Conservation (phyloP, 352 stramenopile genomes). For the Phytophthora boehmeriae region DNA sequence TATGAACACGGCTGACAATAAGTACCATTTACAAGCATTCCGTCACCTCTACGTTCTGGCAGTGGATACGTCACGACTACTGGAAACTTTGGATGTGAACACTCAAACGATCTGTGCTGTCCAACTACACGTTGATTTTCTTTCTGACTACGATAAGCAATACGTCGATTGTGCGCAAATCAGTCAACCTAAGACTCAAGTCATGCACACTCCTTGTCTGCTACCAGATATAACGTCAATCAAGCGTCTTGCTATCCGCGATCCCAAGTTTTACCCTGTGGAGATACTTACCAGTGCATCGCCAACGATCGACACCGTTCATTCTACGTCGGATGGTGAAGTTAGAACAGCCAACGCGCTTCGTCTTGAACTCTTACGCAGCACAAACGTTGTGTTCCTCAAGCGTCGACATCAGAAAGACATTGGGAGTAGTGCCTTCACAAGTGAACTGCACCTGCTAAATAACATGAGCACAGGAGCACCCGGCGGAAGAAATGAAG, state of each 20-base stretch:
- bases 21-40: conserved; percentile 88
- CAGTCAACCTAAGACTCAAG: conserved; percentile 24
- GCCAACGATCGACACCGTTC: conserved; percentile 4
- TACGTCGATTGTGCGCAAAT: conserved; percentile 1
- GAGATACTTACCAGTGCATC: conserved; percentile 49
- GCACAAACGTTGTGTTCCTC: conserved; percentile 66
- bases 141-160: conserved; percentile 1
- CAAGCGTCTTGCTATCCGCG: conserved; percentile 55
- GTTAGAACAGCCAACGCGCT: conserved; percentile 57
- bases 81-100: conserved; percentile 83
- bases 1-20: conserved; percentile 94
- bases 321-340: conserved; percentile 3
- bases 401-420: conserved; percentile 47
- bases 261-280: conserved; percentile 67
- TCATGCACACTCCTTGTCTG: conserved; percentile 67
- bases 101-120: conserved; percentile 53
- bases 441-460: conserved; percentile 20
- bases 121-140: conserved; percentile 50
- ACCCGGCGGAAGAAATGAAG: conserved; percentile 4
- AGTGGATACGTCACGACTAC: conserved; percentile 67
- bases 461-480: conserved; percentile 3
- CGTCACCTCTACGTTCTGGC: conserved; percentile 93
- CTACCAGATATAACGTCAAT: conserved; percentile 69
- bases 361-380: conserved; percentile 58
- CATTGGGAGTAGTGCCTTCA: conserved; percentile 22